These are phyloP conservation scores for Claviceps digitariae DNA, from an alignment of 2,329 filamentous ascomycete species.

Conservation along the genomic window DNA sequence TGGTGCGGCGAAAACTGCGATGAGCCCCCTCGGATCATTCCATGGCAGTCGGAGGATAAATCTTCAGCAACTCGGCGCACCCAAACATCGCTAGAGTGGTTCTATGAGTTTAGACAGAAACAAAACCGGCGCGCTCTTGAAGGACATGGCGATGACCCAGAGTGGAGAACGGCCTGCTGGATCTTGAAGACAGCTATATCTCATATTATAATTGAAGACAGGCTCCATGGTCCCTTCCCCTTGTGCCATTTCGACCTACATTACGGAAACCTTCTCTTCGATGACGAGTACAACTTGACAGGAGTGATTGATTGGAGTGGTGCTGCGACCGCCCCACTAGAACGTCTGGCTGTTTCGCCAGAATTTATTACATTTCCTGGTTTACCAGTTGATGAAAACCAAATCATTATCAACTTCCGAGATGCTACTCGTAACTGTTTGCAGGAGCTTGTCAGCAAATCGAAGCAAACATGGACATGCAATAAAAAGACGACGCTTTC, in stretches of 20 bases:
- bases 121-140: slow-evolving; percentile 2
- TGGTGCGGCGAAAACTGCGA: slow-evolving; percentile 7
- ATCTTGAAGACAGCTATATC: slow-evolving; percentile 4
- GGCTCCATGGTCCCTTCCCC: slow-evolving; percentile 5
- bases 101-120: slow-evolving; percentile 2
- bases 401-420: slow-evolving; percentile 4
- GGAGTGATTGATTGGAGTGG: slow-evolving; percentile 3
- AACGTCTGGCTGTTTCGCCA: slow-evolving; percentile 6
- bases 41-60: background rate
- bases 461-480: background rate
- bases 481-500: slow-evolving; percentile 2
- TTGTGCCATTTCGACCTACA: slow-evolving; percentile 5
- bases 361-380: slow-evolving; percentile 6
- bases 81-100: slow-evolving; percentile 7
- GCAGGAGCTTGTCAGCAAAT: slow-evolving; percentile 1
- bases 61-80: background rate
- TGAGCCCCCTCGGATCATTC: slow-evolving; percentile 6
- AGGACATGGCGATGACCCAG: slow-evolving; percentile 1
- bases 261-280: slow-evolving; percentile 6
- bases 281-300: slow-evolving; percentile 4
- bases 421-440: slow-evolving; percentile 2
- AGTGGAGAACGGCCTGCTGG: slow-evolving; percentile 5
- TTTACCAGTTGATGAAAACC: slow-evolving; percentile 1
- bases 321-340: slow-evolving; percentile 1
- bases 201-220: slow-evolving; percentile 5